Evolutionary conservation across 1,139 yeast species (phyloP), one percentile per base, ranked within the genome.

Genomic region (Debaryomyces robertsiae): DNA sequence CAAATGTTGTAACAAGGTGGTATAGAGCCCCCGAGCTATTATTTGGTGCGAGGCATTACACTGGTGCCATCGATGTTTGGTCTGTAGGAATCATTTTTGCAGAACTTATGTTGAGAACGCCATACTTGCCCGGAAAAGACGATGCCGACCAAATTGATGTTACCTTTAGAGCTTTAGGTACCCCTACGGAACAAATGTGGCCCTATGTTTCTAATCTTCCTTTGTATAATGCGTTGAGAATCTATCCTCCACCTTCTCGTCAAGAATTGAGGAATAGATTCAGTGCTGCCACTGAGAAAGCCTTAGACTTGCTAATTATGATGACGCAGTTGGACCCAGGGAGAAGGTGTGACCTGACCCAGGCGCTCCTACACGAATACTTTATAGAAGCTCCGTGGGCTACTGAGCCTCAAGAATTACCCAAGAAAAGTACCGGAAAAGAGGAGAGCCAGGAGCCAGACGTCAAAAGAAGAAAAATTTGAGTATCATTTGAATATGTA

Each of bases 1-100:
- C 95, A 1, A 91, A 91, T 49, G 98, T 93, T 7, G 99, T 93
- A 2, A 93, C 99, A 2, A 69, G 98, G 46, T 93, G 98, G 98
- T 93, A 93, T 63, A 69, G 98, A 41, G 95, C 98, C 0, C 98
- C 98, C 0, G 98, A 93, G 55, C 69, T 93, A 38, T 65, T 93
- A 30, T 84, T 91, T 58, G 96, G 96, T 0, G 91, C 97, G 1
- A 77, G 81, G 40, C 95, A 89, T 58, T 93, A 93, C 55, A 86
- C 96, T 0, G 82, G 79, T 2, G 96, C 95, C 0, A 79, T 93
- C 2, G 98, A 93, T 62, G 72, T 89, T 2, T 93, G 98, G 98
- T 87, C 96, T 0, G 82, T 90, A 14, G 98, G 98, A 1, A 80
- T 88, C 4, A 91, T 93, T n/a, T 91, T 90, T 68, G 98, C 98